phyloP scores from a whole-genome alignment of 192 early-diverging fungal species.

The Rhizophagus clarus region DNA sequence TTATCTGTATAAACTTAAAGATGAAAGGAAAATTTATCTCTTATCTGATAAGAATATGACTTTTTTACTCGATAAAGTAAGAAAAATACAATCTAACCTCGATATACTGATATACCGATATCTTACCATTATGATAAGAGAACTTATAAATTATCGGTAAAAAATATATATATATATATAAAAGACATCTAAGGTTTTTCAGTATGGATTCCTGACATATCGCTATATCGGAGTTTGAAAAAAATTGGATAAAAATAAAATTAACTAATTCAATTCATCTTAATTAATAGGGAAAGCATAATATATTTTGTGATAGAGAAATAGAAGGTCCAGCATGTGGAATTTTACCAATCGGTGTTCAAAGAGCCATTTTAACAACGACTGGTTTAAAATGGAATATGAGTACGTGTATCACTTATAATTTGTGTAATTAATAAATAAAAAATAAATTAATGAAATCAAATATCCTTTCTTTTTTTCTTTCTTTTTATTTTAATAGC shows the following conservation, averaged over 20 bases:
- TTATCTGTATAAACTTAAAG: conserved; percentile 62
- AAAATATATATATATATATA: no score
- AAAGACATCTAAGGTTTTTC: no score
- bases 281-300: conserved; percentile 60
- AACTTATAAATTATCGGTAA: no score
- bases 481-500: conserved; percentile 23
- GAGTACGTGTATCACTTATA: conserved; percentile 48
- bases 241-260: background rate
- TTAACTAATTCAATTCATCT: conserved; percentile 3
- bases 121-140: no score
- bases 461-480: conserved; percentile 1
- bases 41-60: conserved; percentile 77
- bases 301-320: conserved; percentile 59
- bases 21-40: conserved; percentile 64
- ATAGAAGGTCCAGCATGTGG: conserved; percentile 89
- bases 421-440: background rate
- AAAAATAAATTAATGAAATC: no score
- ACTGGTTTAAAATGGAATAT: conserved; percentile 85
- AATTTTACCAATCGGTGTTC: conserved; percentile 77
- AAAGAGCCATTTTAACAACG: conserved; percentile 64
- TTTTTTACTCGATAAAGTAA: conserved; percentile 66
- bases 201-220: no score
- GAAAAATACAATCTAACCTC: background rate
- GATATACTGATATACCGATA: no score
- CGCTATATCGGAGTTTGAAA: no score